A percentile compares a stretch with the other conserved stretches of the same genome.
These are phyloP conservation scores for Plasmodium falciparum DNA, from an alignment of 169 alveolate genomes.

Conservation along the genomic window DNA sequence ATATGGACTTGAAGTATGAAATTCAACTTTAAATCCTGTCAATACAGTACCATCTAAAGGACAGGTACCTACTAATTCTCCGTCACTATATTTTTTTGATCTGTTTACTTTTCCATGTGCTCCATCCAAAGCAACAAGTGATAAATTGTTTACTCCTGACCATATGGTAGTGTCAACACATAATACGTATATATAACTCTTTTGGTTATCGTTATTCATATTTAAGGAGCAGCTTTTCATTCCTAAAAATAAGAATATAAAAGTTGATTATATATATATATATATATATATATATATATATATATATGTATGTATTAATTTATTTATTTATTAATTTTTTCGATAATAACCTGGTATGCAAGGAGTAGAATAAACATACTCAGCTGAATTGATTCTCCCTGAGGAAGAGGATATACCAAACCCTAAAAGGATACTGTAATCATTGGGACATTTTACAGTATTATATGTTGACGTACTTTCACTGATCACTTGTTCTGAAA, in stretches of 20 bases:
- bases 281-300: slow-evolving; percentile 4
- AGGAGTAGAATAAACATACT: slow-evolving; percentile 41
- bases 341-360: slow-evolving; percentile 79
- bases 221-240: slow-evolving; percentile 67
- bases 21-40: slow-evolving; percentile 60
- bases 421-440: slow-evolving; percentile 73
- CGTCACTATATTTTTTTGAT: slow-evolving; percentile 46
- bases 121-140: slow-evolving; percentile 49
- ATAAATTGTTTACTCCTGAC: slow-evolving; percentile 33
- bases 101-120: slow-evolving; percentile 37
- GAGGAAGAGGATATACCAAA: slow-evolving; percentile 77
- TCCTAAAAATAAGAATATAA: slow-evolving; percentile 6
- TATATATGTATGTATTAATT: neutral
- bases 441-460: slow-evolving; percentile 77
- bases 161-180: slow-evolving; percentile 70
- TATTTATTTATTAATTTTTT: neutral
- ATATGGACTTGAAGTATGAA: slow-evolving; percentile 65
- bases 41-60: slow-evolving; percentile 45
- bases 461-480: slow-evolving; percentile 39
- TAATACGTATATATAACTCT: slow-evolving; percentile 44
- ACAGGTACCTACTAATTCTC: slow-evolving; percentile 38
- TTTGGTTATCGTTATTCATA: slow-evolving; percentile 25
- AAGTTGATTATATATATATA: neutral
- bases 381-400: slow-evolving; percentile 67
- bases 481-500: slow-evolving; percentile 56